Percentiles rank a stretch among this genome's conserved stretches.
These are phyloP conservation scores for Auriscalpium microsporum DNA, from an alignment of 768 basidiomycete genomes.

Conservation along the genomic window DNA sequence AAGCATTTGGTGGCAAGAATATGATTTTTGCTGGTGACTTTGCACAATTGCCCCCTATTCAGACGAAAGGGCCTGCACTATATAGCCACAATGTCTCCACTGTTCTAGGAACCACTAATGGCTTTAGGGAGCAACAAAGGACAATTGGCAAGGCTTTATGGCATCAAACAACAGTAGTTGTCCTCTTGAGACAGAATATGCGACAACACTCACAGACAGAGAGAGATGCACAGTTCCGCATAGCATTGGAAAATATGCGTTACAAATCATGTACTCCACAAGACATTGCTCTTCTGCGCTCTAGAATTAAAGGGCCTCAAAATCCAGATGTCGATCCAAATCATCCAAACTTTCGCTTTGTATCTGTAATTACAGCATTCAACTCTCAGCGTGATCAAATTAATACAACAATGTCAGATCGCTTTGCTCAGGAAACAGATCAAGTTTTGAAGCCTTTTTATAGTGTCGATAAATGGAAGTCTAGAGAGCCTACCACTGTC, in stretches of 20 bases:
- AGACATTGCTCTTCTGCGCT: constrained; percentile 29
- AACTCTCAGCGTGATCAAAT: constrained; percentile 31
- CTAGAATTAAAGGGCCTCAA: constrained; percentile 15
- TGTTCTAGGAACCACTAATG: neutral
- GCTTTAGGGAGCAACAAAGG: constrained; percentile 1
- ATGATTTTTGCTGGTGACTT: constrained; percentile 39
- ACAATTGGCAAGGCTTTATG: constrained; percentile 13
- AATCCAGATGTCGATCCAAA: neutral
- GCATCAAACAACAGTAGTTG: constrained; percentile 14
- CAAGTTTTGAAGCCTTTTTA: constrained; percentile 23
- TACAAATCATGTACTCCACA: constrained; percentile 27
- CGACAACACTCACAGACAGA: constrained; percentile 7
- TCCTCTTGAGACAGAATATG: constrained; percentile 16
- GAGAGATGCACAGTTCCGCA: constrained; percentile 22
- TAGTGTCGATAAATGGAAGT: constrained; percentile 8
- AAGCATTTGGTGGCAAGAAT: constrained; percentile 31
- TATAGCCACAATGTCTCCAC: constrained; percentile 11
- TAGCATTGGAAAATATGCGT: constrained; percentile 23
- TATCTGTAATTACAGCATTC: constrained; percentile 30
- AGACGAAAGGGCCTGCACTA: constrained; percentile 10
- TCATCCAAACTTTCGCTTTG: constrained; percentile 21
- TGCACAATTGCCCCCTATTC: constrained; percentile 31
- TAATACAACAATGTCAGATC: constrained; percentile 23
- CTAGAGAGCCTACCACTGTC: too few relatives aligned
- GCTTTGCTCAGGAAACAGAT: constrained; percentile 26